Conservation (phyloP, 1,284 basidiomycete genomes). For the Xerocomus subilludens region DNA sequence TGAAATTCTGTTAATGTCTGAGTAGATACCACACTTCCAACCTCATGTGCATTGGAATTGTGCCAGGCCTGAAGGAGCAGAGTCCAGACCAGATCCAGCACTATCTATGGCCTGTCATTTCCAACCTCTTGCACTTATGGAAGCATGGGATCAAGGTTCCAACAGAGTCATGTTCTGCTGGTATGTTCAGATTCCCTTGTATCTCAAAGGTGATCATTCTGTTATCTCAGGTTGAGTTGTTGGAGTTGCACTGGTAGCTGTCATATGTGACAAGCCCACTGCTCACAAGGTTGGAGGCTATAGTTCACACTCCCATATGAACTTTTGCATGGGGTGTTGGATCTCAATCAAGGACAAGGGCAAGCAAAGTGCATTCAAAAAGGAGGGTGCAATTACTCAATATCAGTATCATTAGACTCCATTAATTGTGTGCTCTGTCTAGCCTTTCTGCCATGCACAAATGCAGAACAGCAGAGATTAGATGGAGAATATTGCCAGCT, state of each 20-base stretch:
- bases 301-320: slow-evolving; percentile 20
- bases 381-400: no score
- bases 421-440: no score
- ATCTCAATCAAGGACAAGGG: slow-evolving; percentile 2
- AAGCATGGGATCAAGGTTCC: slow-evolving; percentile 23
- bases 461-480: no score
- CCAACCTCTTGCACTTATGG: slow-evolving; percentile 40
- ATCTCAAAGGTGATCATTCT: no score
- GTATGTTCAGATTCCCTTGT: no score
- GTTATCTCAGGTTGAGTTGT: no score
- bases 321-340: slow-evolving; percentile 20
- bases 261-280: slow-evolving; percentile 56
- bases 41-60: slow-evolving; percentile 39
- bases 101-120: slow-evolving; percentile 47
- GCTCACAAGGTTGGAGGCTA: slow-evolving; percentile 51
- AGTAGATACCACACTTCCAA: slow-evolving; percentile 1
- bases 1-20: background rate
- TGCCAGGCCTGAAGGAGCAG: slow-evolving; percentile 55
- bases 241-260: slow-evolving; percentile 41
- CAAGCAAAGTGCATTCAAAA: background rate
- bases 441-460: no score
- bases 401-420: no score
- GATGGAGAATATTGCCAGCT: no score
- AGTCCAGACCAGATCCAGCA: slow-evolving; percentile 50
- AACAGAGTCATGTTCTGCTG: slow-evolving; percentile 17